Evolutionary conservation across 2,329 filamentous ascomycete genomes (phyloP), one percentile per base, ranked within the genome.

Genomic region (Fusarium mundagurra): DNA sequence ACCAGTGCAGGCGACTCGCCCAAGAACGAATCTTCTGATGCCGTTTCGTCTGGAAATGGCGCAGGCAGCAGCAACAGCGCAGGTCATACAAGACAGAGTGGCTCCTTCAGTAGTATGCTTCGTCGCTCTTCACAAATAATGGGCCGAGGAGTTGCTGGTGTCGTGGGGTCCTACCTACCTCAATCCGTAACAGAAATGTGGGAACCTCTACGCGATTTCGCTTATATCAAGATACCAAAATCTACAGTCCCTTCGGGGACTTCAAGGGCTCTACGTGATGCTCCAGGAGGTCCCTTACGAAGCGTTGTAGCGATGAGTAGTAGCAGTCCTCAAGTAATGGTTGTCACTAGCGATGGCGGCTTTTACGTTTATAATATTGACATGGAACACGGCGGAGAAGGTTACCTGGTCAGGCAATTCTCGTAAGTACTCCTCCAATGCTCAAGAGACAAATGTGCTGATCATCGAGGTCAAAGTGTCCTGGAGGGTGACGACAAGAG

Each of bases 301-400:
- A 98, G 94, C 75, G 96, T 99, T n/a, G 96, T 99, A 48, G 96
- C 96, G 14, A 97, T 99, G 92, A 98, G 94, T 81, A 96, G 92
- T 79, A 97, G 92, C 80, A 95, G 93, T 33, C 96, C 96, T 2
- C 95, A 98, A 79, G 94, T 99, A 55, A 98, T 99, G 95, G 94
- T 98, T 1, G 95, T 98, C 20, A 99, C 96, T 1, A 98, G 93
- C 77, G 96, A 99, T 81, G 96, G 96, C 16, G 92, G 92, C 31
- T 98, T 98, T 80, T 98, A 96, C 77, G 93, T 98, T 36, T 99
- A 96, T 83, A 96, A 94, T 74, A 95, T 99, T 62, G 95, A 99
- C 81, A 90, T 99, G 86, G 95, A 97, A 77, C 93, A 94, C 71
- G 96, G 96, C 24, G 96, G 96, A 31, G 96, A 99, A 84, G 96